Conservation (phyloP, 805 yeast species). For the Candida suzukii region DNA sequence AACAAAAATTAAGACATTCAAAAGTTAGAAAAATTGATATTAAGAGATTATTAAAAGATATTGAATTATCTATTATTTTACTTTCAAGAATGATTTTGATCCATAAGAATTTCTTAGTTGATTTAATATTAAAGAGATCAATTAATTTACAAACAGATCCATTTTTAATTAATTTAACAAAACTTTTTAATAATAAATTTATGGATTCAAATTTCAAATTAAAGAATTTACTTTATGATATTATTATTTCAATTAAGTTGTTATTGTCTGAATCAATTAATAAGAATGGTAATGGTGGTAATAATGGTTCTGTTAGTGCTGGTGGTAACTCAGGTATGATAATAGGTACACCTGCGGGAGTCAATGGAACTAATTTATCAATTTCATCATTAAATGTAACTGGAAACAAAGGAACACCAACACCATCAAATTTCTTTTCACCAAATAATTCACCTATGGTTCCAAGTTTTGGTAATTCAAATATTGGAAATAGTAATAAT, state of each 20-base stretch:
- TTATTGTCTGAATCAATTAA: constrained; percentile 22
- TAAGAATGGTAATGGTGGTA: constrained; percentile 3
- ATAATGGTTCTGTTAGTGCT: neutral
- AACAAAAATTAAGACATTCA: constrained; percentile 5
- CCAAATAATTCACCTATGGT: constrained; percentile 20
- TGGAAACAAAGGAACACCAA: constrained; percentile 13
- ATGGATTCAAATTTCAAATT: constrained; percentile 41
- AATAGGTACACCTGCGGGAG: neutral
- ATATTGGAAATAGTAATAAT: constrained; percentile 8
- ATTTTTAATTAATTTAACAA: constrained; percentile 41
- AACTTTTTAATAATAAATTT: constrained; percentile 35
- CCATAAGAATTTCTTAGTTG: constrained; percentile 44
- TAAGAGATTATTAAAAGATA: constrained; percentile 8
- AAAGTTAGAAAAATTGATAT: neutral
- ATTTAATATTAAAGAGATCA: constrained; percentile 35
- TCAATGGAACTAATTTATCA: neutral
- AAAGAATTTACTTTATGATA: constrained; percentile 52
- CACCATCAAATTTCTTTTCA: constrained; percentile 15
- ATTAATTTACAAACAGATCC: constrained; percentile 33
- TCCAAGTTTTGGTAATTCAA: constrained; percentile 3
- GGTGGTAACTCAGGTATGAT: neutral
- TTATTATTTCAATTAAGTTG: constrained; percentile 45
- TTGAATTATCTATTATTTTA: constrained; percentile 34
- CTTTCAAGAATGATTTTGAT: constrained; percentile 50
- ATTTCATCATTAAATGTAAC: constrained; percentile 1